Conservation (phyloP, 164 flowering plant species). For the Annona cherimola region DNA sequence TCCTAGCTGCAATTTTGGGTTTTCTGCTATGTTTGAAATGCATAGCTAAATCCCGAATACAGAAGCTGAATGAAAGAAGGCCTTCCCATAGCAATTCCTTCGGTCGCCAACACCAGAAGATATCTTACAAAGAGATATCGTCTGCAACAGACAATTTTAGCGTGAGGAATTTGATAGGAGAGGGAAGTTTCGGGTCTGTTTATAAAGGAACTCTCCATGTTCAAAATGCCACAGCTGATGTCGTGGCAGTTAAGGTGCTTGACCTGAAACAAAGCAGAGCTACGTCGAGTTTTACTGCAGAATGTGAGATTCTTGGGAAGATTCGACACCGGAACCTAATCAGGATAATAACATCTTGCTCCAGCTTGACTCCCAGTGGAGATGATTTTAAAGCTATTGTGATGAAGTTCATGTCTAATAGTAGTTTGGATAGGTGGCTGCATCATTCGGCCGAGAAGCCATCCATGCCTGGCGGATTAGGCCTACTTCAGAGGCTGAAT, state of each 20-base stretch:
- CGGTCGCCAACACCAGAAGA: neutral
- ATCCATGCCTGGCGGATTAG: too few species aligned
- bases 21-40: too few species aligned
- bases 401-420: slow-evolving; percentile 20
- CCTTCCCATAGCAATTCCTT: neutral
- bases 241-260: slow-evolving; percentile 8
- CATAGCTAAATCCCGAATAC: neutral
- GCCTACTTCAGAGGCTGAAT: neutral
- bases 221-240: too few species aligned
- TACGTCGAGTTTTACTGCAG: slow-evolving; percentile 10
- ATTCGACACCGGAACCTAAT: slow-evolving; percentile 14
- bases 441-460: slow-evolving; percentile 3
- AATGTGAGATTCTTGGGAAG: slow-evolving; percentile 1
- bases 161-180: slow-evolving; percentile 6
- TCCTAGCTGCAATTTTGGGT: neutral
- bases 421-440: slow-evolving; percentile 20
- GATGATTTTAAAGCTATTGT: slow-evolving; percentile 19
- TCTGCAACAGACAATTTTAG: slow-evolving; percentile 10
- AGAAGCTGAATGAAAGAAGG: neutral
- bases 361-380: slow-evolving; percentile 15
- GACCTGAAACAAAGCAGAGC: slow-evolving; percentile 1
- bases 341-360: slow-evolving; percentile 10
- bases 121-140: slow-evolving; percentile 1
- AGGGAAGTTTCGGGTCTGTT: slow-evolving; percentile 12
- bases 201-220: slow-evolving; percentile 7